A percentile compares a stretch with the other conserved stretches of the same genome.
Conservation (phyloP, 1,139 yeast species). For the Komagataea norvegica region DNA sequence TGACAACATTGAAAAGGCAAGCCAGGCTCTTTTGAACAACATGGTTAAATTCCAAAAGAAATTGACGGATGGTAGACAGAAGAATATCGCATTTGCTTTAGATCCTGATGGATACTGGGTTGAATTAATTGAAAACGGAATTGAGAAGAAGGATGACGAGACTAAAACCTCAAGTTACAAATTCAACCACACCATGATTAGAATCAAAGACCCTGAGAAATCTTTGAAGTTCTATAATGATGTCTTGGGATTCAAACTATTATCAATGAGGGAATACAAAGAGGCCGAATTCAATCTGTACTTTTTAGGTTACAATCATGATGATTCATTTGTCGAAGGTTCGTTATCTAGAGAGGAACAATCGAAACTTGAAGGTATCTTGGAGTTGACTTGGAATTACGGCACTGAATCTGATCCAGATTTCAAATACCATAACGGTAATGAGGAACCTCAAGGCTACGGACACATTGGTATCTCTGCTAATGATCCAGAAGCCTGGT, state of each 20-base stretch:
- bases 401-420: slow-evolving; percentile 81
- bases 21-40: slow-evolving; percentile 48
- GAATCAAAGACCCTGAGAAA: slow-evolving; percentile 78
- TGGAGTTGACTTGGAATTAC: slow-evolving; percentile 92
- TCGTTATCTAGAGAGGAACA: slow-evolving; percentile 31
- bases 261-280: slow-evolving; percentile 50
- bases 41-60: slow-evolving; percentile 80
- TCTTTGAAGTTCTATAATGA: slow-evolving; percentile 75
- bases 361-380: slow-evolving; percentile 54
- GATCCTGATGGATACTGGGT: slow-evolving; percentile 98
- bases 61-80: slow-evolving; percentile 84
- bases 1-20: slow-evolving; percentile 64
- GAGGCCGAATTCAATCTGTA: slow-evolving; percentile 79
- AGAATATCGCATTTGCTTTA: slow-evolving; percentile 85
- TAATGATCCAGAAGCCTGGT: slow-evolving; percentile 54
- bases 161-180: slow-evolving; percentile 45
- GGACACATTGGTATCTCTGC: slow-evolving; percentile 83
- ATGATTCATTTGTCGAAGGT: slow-evolving; percentile 31
- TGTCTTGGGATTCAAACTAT: slow-evolving; percentile 73
- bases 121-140: slow-evolving; percentile 69
- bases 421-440: slow-evolving; percentile 81
- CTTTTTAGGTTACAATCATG: slow-evolving; percentile 68
- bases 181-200: slow-evolving; percentile 89
- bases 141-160: slow-evolving; percentile 35
- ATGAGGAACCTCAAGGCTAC: slow-evolving; percentile 73